phyloP scores from a whole-genome alignment of 768 basidiomycete species.

The Hygrophoropsis aurantiaca region DNA sequence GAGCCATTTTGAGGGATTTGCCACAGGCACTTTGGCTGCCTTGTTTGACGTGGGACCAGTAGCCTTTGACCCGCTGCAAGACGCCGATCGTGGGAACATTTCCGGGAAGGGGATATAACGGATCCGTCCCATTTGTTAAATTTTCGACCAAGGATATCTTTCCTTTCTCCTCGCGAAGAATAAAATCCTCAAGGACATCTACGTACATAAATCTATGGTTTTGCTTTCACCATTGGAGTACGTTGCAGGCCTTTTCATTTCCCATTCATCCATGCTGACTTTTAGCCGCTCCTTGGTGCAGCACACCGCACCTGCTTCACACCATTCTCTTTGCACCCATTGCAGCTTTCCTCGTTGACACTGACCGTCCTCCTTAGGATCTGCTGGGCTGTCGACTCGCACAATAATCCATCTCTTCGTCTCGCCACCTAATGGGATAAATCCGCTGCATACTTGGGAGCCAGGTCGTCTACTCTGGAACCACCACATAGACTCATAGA shows the following conservation, averaged over 20 bases:
- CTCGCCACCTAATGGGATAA: slow-evolving; percentile 44
- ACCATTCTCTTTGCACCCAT: slow-evolving; percentile 64
- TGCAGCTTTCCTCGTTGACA: slow-evolving; percentile 59
- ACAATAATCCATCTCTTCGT: slow-evolving; percentile 7
- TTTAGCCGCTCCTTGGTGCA: slow-evolving; percentile 11
- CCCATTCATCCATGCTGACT: neutral
- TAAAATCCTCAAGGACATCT: slow-evolving; percentile 9
- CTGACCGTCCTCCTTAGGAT: slow-evolving; percentile 78
- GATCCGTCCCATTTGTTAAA: neutral
- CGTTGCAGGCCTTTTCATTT: neutral
- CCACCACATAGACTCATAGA: slow-evolving; percentile 8
- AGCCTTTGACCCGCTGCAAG: too few relatives aligned
- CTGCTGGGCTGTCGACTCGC: slow-evolving; percentile 16
- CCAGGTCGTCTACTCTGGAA: slow-evolving; percentile 39
- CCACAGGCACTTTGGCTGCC: too few relatives aligned
- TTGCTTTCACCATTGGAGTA: slow-evolving; percentile 39
- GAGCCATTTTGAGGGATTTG: too few relatives aligned
- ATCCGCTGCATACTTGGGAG: slow-evolving; percentile 28
- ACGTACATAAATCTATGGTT: slow-evolving; percentile 52
- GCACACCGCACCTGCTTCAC: slow-evolving; percentile 35
- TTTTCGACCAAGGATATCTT: slow-evolving; percentile 11
- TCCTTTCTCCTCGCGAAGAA: slow-evolving; percentile 10
- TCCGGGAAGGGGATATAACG: too few relatives aligned
- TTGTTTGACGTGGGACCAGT: too few relatives aligned
- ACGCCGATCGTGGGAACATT: too few relatives aligned